Conservation (phyloP, 2,329 filamentous ascomycete species). For the Aspergillus pseudoterreus region DNA sequence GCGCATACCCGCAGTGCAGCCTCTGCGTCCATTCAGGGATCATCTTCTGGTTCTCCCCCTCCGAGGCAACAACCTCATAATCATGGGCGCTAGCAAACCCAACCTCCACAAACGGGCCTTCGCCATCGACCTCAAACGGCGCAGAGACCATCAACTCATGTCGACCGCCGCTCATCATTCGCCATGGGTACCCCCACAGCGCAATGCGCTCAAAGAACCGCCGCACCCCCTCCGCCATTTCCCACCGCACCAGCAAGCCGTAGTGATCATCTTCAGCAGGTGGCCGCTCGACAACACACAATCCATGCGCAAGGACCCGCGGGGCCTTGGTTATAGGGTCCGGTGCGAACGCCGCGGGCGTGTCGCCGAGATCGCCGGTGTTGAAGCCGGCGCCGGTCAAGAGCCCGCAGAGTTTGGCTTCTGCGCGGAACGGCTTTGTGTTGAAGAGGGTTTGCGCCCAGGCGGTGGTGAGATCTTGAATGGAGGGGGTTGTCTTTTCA, state of each 20-base stretch:
- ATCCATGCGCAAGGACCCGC: slow-evolving; percentile 18
- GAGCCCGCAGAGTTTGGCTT: slow-evolving; percentile 18
- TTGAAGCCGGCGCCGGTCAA: slow-evolving; percentile 4
- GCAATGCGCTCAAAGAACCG: slow-evolving; percentile 24
- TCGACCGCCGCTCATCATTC: slow-evolving; percentile 21
- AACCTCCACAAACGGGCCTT: slow-evolving; percentile 20
- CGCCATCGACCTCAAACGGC: slow-evolving; percentile 15
- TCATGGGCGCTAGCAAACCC: slow-evolving; percentile 25
- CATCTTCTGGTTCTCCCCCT: slow-evolving; percentile 21
- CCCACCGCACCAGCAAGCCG: slow-evolving; percentile 21
- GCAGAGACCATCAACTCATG: slow-evolving; percentile 25
- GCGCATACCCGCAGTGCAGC: slow-evolving; percentile 25
- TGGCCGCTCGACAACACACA: slow-evolving; percentile 13
- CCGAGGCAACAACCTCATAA: slow-evolving; percentile 22
- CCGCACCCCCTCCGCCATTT: slow-evolving; percentile 15
- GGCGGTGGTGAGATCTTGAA: slow-evolving; percentile 13
- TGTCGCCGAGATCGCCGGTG: slow-evolving; percentile 18
- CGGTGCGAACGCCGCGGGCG: slow-evolving; percentile 7
- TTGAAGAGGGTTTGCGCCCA: slow-evolving; percentile 22
- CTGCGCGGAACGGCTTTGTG: slow-evolving; percentile 12
- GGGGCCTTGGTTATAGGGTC: slow-evolving; percentile 1
- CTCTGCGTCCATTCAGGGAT: slow-evolving; percentile 20
- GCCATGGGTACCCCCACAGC: slow-evolving; percentile 28
- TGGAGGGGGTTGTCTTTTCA: not conserved
- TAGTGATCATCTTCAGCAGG: slow-evolving; percentile 9